Evolutionary conservation across 2,329 filamentous ascomycete genomes (phyloP).

Genomic region (Botrytis aclada): DNA sequence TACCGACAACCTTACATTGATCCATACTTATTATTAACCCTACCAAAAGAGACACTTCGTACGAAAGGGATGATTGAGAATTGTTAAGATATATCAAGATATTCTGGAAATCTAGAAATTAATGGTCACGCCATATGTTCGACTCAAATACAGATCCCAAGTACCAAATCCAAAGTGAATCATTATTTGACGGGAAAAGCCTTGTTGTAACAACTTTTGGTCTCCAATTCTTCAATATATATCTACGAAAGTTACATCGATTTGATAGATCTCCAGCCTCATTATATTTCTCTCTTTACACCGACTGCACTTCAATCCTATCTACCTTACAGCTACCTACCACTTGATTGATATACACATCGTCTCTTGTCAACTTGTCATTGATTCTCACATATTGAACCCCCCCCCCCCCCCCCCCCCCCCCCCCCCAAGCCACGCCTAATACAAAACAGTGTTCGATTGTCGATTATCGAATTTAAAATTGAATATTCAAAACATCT

Average conservation of each 20-base stretch:
- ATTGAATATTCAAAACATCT: background rate
- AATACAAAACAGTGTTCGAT: background rate
- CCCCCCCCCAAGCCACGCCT: background rate
- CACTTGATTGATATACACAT: background rate
- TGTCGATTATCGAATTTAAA: background rate
- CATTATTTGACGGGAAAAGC: background rate
- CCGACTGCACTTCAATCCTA: background rate
- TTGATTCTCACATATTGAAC: background rate
- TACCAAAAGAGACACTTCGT: background rate
- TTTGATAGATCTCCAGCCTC: constrained; percentile 1
- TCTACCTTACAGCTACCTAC: no score
- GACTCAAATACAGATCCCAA: background rate
- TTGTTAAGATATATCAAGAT: background rate
- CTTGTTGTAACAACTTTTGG: background rate
- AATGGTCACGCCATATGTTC: background rate
- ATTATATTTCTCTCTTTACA: background rate
- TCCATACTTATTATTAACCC: background rate
- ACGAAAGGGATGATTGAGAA: background rate
- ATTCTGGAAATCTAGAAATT: background rate
- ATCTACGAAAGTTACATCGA: background rate
- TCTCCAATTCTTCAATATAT: background rate
- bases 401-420: background rate
- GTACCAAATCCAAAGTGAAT: background rate
- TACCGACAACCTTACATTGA: background rate
- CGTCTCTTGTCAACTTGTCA: background rate